Conservation (phyloP, 495 filamentous ascomycete genomes). For the Astrothelium subdiscretum region DNA sequence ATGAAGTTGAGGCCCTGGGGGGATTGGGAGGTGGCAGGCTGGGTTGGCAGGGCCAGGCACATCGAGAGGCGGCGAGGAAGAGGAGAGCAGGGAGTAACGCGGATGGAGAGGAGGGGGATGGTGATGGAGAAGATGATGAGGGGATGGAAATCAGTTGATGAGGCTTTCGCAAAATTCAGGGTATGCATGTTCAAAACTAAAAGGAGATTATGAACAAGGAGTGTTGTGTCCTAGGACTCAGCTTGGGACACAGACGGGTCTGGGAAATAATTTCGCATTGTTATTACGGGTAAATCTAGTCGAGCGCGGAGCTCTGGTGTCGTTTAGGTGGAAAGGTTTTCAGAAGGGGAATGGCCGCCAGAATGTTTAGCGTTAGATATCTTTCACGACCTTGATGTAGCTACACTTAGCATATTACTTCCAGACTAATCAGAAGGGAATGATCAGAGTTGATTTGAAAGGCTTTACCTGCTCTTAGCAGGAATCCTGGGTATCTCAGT, state of each 20-base stretch:
- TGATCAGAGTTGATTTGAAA: no score
- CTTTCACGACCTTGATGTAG: neutral
- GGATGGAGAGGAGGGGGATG: constrained; percentile 44
- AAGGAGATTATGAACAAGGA: neutral
- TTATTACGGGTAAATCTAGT: neutral
- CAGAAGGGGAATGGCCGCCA: neutral
- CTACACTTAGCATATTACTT: no score
- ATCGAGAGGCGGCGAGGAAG: constrained; percentile 34
- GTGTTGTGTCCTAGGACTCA: neutral
- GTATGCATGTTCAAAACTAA: neutral
- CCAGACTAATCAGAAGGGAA: no score
- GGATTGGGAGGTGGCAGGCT: constrained; percentile 52
- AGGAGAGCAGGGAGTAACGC: constrained; percentile 46
- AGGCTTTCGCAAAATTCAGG: neutral
- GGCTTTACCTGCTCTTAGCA: no score
- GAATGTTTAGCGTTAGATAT: neutral
- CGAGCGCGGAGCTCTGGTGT: neutral
- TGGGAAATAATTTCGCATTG: neutral
- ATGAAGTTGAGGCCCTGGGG: constrained; percentile 71
- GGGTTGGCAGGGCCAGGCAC: constrained; percentile 38
- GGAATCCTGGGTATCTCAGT: no score
- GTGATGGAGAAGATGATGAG: constrained; percentile 45
- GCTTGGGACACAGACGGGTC: neutral
- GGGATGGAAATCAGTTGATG: constrained; percentile 48
- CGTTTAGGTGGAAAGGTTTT: neutral